These are phyloP conservation scores for Aspergillus cavernicola DNA, from an alignment of 495 filamentous ascomycete genomes.

Conservation along the genomic window DNA sequence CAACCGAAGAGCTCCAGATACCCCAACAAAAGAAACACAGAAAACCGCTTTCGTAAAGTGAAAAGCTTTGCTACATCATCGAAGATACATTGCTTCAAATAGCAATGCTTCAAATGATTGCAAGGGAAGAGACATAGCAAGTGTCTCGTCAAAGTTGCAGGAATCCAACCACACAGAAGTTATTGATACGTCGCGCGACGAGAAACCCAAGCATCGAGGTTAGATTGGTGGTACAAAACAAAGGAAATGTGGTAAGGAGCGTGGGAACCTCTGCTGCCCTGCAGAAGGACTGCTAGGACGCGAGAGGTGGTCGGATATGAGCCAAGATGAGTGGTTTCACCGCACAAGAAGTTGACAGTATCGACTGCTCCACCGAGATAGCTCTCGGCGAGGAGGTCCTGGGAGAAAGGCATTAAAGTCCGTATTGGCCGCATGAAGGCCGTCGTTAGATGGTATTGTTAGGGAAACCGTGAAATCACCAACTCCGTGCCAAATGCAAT, in stretches of 20 bases:
- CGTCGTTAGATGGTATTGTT: conserved; percentile 36
- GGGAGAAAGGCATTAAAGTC: conserved; percentile 16
- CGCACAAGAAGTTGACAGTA: background rate
- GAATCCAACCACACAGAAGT: conserved; percentile 21
- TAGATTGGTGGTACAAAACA: conserved; percentile 24
- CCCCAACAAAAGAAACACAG: conserved; percentile 22
- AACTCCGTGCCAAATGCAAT: conserved; percentile 43
- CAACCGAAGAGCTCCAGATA: conserved; percentile 20
- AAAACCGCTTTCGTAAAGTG: conserved; percentile 10
- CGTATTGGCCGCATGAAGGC: conserved; percentile 26
- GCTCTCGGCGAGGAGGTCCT: background rate
- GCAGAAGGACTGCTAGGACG: conserved; percentile 10
- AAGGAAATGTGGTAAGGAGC: conserved; percentile 23
- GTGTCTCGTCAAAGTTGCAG: conserved; percentile 4
- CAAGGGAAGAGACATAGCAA: conserved; percentile 7
- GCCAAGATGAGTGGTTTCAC: conserved; percentile 5
- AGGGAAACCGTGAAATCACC: conserved; percentile 22
- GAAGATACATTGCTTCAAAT: conserved; percentile 25
- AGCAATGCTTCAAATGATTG: conserved; percentile 16
- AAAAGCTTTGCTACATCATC: conserved; percentile 13
- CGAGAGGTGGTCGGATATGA: conserved; percentile 19
- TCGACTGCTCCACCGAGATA: background rate
- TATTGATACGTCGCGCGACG: conserved; percentile 9
- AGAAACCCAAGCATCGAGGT: conserved; percentile 21
- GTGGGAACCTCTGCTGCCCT: conserved; percentile 9